Conservation (phyloP, 2,329 filamentous ascomycete genomes). For the Didymella glomerata region DNA sequence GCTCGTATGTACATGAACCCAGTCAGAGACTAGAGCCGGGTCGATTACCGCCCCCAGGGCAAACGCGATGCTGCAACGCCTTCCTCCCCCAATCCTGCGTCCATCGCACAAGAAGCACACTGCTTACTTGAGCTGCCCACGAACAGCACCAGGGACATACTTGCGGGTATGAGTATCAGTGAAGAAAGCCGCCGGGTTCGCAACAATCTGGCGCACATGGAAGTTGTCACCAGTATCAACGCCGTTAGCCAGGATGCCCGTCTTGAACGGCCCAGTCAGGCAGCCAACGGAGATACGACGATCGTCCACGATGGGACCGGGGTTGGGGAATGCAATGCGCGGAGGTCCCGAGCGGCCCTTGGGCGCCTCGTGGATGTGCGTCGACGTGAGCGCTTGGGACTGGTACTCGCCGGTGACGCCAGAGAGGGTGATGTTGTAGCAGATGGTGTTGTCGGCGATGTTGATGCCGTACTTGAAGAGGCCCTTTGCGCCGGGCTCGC, state of each 20-base stretch:
- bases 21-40: slow-evolving; percentile 10
- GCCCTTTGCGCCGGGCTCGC: slow-evolving; percentile 57
- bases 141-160: slow-evolving; percentile 61
- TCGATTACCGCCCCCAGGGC: background rate
- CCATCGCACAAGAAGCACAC: background rate
- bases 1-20: background rate
- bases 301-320: slow-evolving; percentile 48
- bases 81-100: background rate
- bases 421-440: slow-evolving; percentile 62
- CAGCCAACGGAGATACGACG: slow-evolving; percentile 37
- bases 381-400: slow-evolving; percentile 62
- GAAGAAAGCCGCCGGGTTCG: slow-evolving; percentile 61
- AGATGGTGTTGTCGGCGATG: slow-evolving; percentile 54
- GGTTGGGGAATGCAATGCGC: slow-evolving; percentile 52
- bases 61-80: background rate
- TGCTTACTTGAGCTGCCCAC: slow-evolving; percentile 54
- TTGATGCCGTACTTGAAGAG: slow-evolving; percentile 65
- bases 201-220: slow-evolving; percentile 60
- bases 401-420: slow-evolving; percentile 61
- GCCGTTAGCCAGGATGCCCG: slow-evolving; percentile 44
- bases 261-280: slow-evolving; percentile 41
- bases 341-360: slow-evolving; percentile 60
- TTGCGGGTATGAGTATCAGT: slow-evolving; percentile 62
- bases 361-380: slow-evolving; percentile 63
- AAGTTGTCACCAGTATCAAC: slow-evolving; percentile 59